Base-by-base conservation (phyloP, 805 yeast genomes). In the Candida sithepensis region DNA sequence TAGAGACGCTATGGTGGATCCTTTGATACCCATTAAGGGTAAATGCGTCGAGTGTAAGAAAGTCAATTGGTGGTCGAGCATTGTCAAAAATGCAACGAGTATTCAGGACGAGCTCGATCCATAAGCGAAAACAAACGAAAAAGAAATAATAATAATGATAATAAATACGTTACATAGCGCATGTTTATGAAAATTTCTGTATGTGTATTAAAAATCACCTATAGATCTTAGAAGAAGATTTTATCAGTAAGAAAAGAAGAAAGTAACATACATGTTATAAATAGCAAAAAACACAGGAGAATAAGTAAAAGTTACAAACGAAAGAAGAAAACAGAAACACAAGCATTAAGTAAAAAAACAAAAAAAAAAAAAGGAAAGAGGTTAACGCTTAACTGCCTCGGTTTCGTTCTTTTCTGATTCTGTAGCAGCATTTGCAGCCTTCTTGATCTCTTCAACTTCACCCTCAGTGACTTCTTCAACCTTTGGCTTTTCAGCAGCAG, bases 61-160 rank as follows among this genome's bases (percentile, higher is more conserved):
- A 37, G 46, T 58, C 3, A 63, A 60, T 38, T 56, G 59, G 51
- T 65, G 69, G 69, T 57, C 52, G 44, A 48, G 44, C n/a, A 39
- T 61, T 3, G 58, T 64, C 18, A 55, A 59, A 28, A 63, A 60
- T 38, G 38, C 64, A 2, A 38, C 49, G 14, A 30, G 39, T 22
- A 45, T 59, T 21, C 50, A 39, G 5, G 22, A n/a, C n/a, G 7
- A 13, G 28, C 18, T 16, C 20, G n/a, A 32, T 18, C n/a, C n/a
- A n/a, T n/a, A n/a, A n/a, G n/a, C n/a, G n/a, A n/a, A n/a, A n/a
- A n/a, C n/a, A n/a, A n/a, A n/a, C n/a, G n/a, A n/a, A n/a, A n/a
- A n/a, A n/a, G n/a, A n/a, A n/a, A n/a, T n/a, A n/a, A n/a, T n/a
- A n/a, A n/a, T n/a, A n/a, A n/a, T n/a, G n/a, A n/a, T n/a, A n/a